Conservation (phyloP, 495 filamentous ascomycete species). For the Neurospora sp. region DNA sequence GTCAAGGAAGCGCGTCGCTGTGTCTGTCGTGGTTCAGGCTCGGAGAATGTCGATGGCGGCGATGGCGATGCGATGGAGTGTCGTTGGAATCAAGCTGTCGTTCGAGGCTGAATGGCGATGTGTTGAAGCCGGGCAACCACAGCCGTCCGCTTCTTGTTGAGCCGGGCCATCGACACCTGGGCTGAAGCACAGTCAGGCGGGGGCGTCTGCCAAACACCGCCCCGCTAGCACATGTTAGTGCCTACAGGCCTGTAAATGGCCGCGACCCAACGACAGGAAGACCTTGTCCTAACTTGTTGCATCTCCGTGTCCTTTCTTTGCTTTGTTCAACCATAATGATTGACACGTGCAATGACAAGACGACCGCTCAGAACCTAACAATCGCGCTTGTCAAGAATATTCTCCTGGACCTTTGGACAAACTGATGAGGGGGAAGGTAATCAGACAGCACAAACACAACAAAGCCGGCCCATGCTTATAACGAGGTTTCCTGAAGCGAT, state of each 20-base stretch:
- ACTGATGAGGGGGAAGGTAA: background rate
- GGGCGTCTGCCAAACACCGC: slow-evolving; percentile 5
- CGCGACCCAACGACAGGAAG: background rate
- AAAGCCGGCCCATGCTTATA: background rate
- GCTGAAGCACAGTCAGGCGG: background rate
- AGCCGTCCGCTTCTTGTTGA: background rate
- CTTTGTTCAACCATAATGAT: background rate
- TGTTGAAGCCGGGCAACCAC: background rate
- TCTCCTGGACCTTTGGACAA: background rate
- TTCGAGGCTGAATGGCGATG: background rate
- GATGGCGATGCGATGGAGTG: background rate
- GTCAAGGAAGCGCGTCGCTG: background rate
- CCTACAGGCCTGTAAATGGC: background rate
- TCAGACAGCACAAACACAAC: background rate
- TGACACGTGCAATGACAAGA: background rate
- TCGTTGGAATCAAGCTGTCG: background rate
- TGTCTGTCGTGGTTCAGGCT: background rate
- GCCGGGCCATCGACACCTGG: background rate
- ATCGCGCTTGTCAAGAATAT: background rate
- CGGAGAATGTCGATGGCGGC: background rate
- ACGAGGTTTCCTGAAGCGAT: background rate
- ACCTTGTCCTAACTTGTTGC: background rate
- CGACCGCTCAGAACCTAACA: background rate
- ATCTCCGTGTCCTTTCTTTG: background rate
- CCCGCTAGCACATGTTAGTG: background rate